Evolutionary conservation across 345 rosid genomes (phyloP).

Genomic region (Moricandia arvensis): DNA sequence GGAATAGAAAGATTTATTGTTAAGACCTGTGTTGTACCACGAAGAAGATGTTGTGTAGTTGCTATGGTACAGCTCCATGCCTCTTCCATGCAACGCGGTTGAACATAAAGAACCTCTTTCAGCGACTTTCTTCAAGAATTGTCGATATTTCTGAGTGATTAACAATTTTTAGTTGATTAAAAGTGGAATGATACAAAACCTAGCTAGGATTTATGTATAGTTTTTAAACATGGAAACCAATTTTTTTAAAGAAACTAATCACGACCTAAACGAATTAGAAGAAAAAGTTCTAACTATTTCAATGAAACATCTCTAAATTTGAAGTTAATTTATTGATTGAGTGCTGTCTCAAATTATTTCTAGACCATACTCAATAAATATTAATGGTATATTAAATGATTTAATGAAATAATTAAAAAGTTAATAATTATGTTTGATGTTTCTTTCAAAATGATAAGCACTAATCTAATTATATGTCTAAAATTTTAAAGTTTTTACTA

Average conservation of each 20-base stretch:
- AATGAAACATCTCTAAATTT: background rate
- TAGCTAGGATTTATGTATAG: background rate
- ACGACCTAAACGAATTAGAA: background rate
- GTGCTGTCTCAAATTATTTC: no score
- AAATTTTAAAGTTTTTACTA: no score
- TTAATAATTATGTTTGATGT: no score
- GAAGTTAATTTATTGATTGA: background rate
- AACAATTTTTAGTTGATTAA: background rate
- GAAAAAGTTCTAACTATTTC: background rate
- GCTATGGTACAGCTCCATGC: slow-evolving; percentile 14
- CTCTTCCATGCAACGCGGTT: slow-evolving; percentile 8
- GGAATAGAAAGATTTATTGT: slow-evolving; percentile 18
- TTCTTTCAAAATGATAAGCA: no score
- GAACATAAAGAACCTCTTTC: slow-evolving; percentile 28
- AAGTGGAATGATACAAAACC: background rate
- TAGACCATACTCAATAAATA: no score
- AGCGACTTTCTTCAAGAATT: slow-evolving; percentile 52
- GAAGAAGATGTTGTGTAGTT: slow-evolving; percentile 3
- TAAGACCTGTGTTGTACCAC: slow-evolving; percentile 21
- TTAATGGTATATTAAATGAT: no score
- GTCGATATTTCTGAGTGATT: slow-evolving; percentile 60
- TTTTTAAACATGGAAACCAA: background rate
- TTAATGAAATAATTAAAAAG: no score
- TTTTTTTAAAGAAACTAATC: background rate
- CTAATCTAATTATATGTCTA: no score